Base-by-base conservation (phyloP, 768 basidiomycete species). In the Psilocybe sp. region DNA sequence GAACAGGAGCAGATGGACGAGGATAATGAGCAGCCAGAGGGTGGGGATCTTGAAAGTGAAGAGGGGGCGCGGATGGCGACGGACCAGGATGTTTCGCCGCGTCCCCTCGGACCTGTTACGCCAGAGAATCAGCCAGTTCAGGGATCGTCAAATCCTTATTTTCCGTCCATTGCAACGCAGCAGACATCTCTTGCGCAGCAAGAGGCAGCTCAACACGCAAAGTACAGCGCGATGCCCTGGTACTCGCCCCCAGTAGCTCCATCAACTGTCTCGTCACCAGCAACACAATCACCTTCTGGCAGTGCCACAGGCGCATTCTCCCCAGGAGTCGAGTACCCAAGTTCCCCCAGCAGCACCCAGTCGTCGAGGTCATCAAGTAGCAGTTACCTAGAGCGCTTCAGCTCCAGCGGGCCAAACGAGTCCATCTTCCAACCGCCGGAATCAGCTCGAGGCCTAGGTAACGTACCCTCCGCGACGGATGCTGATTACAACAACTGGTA, bases 181-280 rank as follows among this genome's bases (percentile, higher is more conserved):
- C 23, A 28, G 23, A 28, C 23, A 28, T 28, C 23, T 28, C 23
- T 28, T 7, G 23, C 23, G 3, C 4, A 3, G 23, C 23, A 28
- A 28, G 23, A 28, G 23, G 23, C 23, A 28, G 23, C 23, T 7
- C 23, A 28, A 28, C 23, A 28, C 7, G 23, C 23, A 28, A 28
- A 28, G 7, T 28, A 28, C 23, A 28, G 23, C 23, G 23, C n/a
- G 34, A 18, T 11, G n/a, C 45, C 14, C 18, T 35, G 41, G 20
- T 50, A 57, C 36, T 58, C 64, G 50, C 61, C 64, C 18, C 55
- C 65, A 44, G 60, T 54, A 16, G 61, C 69, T 35, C 60, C 64
- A 7, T 53, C 63, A 36, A 58, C 65, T 15, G 12, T 46, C 31
- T 38, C 42, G 12, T 32, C 57, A 6, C 41, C 50, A 38, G 50